These are phyloP conservation scores for Marasmius sp. DNA, from an alignment of 1,284 basidiomycete species.

Conservation along the genomic window DNA sequence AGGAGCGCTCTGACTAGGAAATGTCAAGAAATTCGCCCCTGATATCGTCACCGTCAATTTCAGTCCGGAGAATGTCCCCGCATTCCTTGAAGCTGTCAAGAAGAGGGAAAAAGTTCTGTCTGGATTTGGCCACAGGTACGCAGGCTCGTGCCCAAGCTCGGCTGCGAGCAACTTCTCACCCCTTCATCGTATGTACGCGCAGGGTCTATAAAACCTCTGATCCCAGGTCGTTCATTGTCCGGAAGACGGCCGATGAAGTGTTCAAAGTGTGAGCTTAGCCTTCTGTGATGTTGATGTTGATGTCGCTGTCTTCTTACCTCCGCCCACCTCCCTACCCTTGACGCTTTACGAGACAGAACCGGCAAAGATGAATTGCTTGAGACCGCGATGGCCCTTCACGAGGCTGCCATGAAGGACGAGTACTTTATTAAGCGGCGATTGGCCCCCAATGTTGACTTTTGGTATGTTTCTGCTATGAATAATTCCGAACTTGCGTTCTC, in stretches of 20 bases:
- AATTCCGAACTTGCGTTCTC: conserved; percentile 3
- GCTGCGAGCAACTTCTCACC: neutral
- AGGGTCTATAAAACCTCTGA: conserved; percentile 47
- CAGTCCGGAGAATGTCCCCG: conserved; percentile 81
- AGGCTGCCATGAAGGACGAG: conserved; percentile 84
- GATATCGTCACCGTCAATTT: neutral
- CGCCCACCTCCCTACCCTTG: neutral
- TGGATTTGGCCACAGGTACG: conserved; percentile 82
- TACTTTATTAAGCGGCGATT: conserved; percentile 78
- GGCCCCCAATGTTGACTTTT: conserved; percentile 84
- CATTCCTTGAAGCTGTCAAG: conserved; percentile 84
- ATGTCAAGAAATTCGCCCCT: neutral
- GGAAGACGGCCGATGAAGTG: conserved; percentile 85
- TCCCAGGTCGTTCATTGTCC: conserved; percentile 84
- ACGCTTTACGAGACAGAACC: conserved; percentile 49
- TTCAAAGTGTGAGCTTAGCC: conserved; percentile 66
- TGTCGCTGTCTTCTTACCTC: neutral
- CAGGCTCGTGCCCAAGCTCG: neutral
- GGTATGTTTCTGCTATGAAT: conserved; percentile 43
- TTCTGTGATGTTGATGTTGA: neutral
- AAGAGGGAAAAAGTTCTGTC: conserved; percentile 82
- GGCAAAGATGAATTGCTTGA: conserved; percentile 81
- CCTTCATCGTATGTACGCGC: neutral
- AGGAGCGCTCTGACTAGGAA: conserved; percentile 18
- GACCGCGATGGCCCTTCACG: conserved; percentile 85